A percentile compares a stretch with the other conserved stretches of the same genome.
Conservation (phyloP, 148 eudicot species). For the Pouteria glomerata region DNA sequence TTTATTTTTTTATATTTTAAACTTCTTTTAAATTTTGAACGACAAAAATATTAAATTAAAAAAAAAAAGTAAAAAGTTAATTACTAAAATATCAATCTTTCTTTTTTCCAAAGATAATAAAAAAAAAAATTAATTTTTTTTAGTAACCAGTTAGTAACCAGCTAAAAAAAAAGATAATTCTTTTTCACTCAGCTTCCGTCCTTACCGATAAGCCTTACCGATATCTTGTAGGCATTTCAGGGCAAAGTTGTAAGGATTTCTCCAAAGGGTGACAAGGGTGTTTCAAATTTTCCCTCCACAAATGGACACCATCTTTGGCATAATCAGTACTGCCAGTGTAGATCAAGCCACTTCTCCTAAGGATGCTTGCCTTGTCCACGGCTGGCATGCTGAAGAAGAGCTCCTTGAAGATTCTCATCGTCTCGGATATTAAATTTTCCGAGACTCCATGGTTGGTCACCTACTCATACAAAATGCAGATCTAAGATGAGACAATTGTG, state of each 20-base stretch:
- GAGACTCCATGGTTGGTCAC: constrained; percentile 49
- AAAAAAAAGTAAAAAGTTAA: too few species aligned
- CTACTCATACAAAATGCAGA: too few species aligned
- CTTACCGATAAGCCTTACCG: constrained; percentile 37
- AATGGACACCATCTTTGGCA: constrained; percentile 36
- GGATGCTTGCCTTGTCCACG: constrained; percentile 33
- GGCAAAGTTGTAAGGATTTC: constrained; percentile 45
- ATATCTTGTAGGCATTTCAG: constrained; percentile 43
- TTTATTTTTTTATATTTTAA: too few species aligned
- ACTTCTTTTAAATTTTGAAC: too few species aligned
- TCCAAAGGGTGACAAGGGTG: constrained; percentile 46
- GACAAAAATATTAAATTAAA: too few species aligned
- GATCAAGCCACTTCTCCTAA: constrained; percentile 30
- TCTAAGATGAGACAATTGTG: too few species aligned
- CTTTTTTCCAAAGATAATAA: too few species aligned
- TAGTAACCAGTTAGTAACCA: too few species aligned
- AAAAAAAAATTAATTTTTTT: too few species aligned
- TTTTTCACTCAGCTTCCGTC: too few species aligned
- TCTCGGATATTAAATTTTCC: constrained; percentile 25
- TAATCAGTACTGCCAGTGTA: constrained; percentile 38
- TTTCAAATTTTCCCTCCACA: constrained; percentile 54
- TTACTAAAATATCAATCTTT: too few species aligned
- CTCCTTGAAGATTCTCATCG: constrained; percentile 38
- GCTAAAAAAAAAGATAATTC: too few species aligned
- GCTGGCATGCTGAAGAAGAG: constrained; percentile 40